Conservation (phyloP, 768 basidiomycete genomes). For the Hygrophoropsis aurantiaca region DNA sequence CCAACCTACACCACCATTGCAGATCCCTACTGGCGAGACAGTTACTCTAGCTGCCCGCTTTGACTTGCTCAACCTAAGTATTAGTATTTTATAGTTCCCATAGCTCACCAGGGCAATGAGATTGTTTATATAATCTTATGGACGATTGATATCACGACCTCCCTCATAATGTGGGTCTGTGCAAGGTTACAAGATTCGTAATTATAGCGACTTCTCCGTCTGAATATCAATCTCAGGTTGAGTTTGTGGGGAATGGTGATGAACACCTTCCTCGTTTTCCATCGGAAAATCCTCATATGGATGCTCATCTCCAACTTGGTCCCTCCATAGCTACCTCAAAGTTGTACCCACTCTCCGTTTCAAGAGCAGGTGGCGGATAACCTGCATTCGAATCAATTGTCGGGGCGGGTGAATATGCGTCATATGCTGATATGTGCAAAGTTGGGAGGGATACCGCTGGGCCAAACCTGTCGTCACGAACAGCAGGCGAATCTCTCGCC, state of each 20-base stretch:
- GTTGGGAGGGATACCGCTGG: conserved; percentile 24
- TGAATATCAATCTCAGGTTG: conserved; percentile 29
- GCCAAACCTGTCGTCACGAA: conserved; percentile 26
- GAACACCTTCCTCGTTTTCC: conserved; percentile 17
- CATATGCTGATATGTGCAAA: conserved; percentile 24
- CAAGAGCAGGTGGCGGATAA: conserved; percentile 31
- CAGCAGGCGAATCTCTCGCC: conserved; percentile 26
- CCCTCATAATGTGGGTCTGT: too few species aligned
- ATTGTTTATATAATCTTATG: too few species aligned
- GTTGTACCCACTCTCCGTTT: conserved; percentile 56
- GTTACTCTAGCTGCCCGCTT: too few species aligned
- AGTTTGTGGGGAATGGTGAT: conserved; percentile 5
- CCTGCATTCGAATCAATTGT: conserved; percentile 53
- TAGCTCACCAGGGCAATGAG: too few species aligned
- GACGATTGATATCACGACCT: too few species aligned
- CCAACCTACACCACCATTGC: too few species aligned
- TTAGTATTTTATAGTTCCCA: background rate
- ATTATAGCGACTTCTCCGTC: conserved; percentile 21
- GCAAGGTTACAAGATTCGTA: background rate
- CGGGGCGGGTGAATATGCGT: conserved; percentile 48
- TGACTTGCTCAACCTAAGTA: too few species aligned
- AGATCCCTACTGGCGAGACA: too few species aligned
- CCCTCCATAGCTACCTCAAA: conserved; percentile 42
- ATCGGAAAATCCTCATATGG: conserved; percentile 8
- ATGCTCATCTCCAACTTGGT: conserved; percentile 11